Conservation (phyloP, 2,329 filamentous ascomycete species). For the Ophiocordyceps camponoti-rufipedis region DNA sequence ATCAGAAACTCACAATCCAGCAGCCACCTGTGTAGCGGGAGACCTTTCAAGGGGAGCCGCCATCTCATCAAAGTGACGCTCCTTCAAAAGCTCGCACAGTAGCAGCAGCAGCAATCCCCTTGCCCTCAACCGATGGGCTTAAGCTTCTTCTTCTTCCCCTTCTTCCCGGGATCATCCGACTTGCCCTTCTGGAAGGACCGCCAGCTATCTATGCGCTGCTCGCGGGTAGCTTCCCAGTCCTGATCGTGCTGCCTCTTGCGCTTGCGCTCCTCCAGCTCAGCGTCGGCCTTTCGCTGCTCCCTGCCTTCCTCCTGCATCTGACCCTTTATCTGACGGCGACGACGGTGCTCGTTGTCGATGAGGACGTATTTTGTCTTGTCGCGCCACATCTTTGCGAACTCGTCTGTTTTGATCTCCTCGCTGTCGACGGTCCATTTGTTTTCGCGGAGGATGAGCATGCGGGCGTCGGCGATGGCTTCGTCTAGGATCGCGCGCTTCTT, state of each 20-base stretch:
- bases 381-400: constrained; percentile 73
- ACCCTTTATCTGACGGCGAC: constrained; percentile 72
- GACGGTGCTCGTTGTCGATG: constrained; percentile 77
- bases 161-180: constrained; percentile 30
- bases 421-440: constrained; percentile 85
- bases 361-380: constrained; percentile 81
- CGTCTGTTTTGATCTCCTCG: constrained; percentile 65
- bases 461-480: constrained; percentile 89
- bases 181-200: constrained; percentile 72
- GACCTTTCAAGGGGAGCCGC: too few species aligned
- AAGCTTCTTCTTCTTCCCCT: constrained; percentile 50
- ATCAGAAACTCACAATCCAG: constrained; percentile 13
- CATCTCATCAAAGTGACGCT: too few species aligned
- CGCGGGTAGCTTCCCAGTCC: constrained; percentile 85
- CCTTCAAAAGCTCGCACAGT: too few species aligned
- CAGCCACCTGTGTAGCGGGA: background rate
- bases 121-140: constrained; percentile 36
- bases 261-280: constrained; percentile 65
- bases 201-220: constrained; percentile 88
- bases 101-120: too few species aligned
- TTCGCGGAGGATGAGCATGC: constrained; percentile 85
- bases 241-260: constrained; percentile 82
- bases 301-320: constrained; percentile 94
- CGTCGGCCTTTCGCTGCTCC: constrained; percentile 69
- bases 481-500: constrained; percentile 76